Evolutionary conservation across 2,329 filamentous ascomycete species (phyloP).

Genomic region (Trichoderma gracile): DNA sequence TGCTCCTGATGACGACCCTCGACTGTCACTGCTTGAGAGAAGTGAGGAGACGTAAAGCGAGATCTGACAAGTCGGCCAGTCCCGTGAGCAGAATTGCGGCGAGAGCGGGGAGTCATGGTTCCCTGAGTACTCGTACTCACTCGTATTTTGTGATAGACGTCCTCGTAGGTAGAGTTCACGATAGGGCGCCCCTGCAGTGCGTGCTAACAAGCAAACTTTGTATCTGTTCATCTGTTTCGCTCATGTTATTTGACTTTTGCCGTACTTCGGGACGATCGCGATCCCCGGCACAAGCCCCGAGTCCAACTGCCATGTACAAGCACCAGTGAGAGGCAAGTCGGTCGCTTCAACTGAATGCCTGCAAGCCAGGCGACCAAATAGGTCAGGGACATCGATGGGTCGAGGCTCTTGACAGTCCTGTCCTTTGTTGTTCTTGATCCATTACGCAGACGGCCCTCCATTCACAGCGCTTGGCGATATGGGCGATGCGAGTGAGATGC

Average conservation of each 20-base stretch:
- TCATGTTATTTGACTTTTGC: too few species aligned
- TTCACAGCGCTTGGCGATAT: not conserved
- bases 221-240: too few species aligned
- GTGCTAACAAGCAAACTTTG: not conserved
- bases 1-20: conserved; percentile 18
- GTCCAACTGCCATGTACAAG: not conserved
- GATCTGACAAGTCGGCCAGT: conserved; percentile 34
- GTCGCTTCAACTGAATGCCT: not conserved
- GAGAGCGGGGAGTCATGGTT: not conserved
- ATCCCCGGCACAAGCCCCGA: not conserved
- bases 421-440: not conserved
- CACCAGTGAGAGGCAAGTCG: not conserved
- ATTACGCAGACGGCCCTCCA: not conserved
- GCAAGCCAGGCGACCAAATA: not conserved
- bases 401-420: not conserved
- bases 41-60: conserved; percentile 25
- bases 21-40: conserved; percentile 21
- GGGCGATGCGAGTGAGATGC: not conserved
- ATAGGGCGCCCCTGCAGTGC: conserved; percentile 2
- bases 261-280: not conserved
- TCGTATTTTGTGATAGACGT: not conserved
- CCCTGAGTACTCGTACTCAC: not conserved
- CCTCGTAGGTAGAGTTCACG: conserved; percentile 15
- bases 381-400: too few species aligned
- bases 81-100: conserved; percentile 6